Base-by-base conservation (phyloP, 2,329 filamentous ascomycete species). In the Sarocladium brachiariae region DNA sequence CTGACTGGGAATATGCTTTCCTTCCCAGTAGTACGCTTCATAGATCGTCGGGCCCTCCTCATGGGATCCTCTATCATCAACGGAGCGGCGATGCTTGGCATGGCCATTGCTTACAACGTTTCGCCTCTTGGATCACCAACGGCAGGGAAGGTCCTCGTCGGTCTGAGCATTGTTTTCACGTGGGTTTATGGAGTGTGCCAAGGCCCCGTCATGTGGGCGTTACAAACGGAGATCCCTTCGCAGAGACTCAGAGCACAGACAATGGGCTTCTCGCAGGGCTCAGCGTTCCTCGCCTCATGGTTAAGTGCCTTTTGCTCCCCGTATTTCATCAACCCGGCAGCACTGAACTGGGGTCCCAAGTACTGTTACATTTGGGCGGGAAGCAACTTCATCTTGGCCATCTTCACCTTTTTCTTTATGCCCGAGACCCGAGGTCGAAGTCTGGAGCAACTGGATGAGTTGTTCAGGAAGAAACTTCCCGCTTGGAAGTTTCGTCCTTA, bases 371-470 rank as follows among this genome's bases (percentile, higher is more conserved):
- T 56, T 18, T 56, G 52, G 34, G 54, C 53, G 13, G 52, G 41
- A 2, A 50, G 54, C 39, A 54, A 51, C 45, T 25, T 50, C n/a
- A 43, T 56, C 33, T 51, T 53, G 9, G 47, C 49, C 24, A 38
- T 54, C 8, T 33, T 54, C 2, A 49, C 39, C 4, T 54, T 23
- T 34, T 49, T 54, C 33, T 54, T 50, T 39, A 33, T 52, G 3
- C 51, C 51, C 10, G 51, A 52, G 47, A 52, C 47, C 4, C 24
- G 30, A 25, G 54, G 57, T 53, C 52, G 61, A 6, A 61, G 53
- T 4, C 61, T 61, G 1, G 61, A 61, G 35, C 59, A 63, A 50
- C n/a, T 63, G 30, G 61, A 63, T 2, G 60, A 63, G 23, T 51
- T 63, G 1, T 63, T 63, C 6, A 58, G 55, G 51, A 60, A 61